Conservation (phyloP, 2,329 filamentous ascomycete genomes). For the Hypocrella siamensis region DNA sequence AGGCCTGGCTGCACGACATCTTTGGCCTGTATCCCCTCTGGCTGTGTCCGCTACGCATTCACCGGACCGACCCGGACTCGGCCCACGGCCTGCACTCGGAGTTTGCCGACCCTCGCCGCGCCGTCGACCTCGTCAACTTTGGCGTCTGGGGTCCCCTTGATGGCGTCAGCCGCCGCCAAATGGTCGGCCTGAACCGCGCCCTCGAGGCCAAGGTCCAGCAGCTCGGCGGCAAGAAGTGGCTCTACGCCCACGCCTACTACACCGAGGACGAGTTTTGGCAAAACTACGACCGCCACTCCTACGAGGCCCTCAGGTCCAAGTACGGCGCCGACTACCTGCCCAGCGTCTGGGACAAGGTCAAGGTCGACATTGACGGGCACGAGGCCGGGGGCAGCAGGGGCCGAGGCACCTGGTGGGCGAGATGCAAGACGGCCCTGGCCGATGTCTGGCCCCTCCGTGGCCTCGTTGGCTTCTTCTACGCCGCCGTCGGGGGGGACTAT, state of each 20-base stretch:
- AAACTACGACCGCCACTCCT: constrained; percentile 43
- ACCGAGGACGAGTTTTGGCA: constrained; percentile 53
- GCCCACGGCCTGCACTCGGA: constrained; percentile 30
- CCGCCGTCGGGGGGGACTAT: constrained; percentile 29
- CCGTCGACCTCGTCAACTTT: constrained; percentile 35
- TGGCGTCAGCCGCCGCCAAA: constrained; percentile 21
- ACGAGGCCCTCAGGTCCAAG: constrained; percentile 39
- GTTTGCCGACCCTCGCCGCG: constrained; percentile 20
- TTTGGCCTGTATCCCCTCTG: constrained; percentile 37
- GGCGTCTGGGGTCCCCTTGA: constrained; percentile 42
- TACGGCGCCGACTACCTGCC: constrained; percentile 45
- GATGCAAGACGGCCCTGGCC: constrained; percentile 11
- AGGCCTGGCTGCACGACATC: constrained; percentile 28
- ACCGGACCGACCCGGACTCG: constrained; percentile 23
- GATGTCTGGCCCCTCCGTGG: constrained; percentile 26
- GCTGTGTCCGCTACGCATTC: constrained; percentile 36
- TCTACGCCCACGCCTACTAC: constrained; percentile 57
- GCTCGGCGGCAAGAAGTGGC: constrained; percentile 50
- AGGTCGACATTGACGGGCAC: constrained; percentile 26
- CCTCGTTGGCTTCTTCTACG: constrained; percentile 29
- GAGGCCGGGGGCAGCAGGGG: constrained; percentile 13
- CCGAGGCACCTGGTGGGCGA: constrained; percentile 15
- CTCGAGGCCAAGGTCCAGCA: constrained; percentile 44
- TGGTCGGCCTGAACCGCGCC: constrained; percentile 38
- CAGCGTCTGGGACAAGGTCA: constrained; percentile 53